Evolutionary conservation across 306 rosid species (phyloP), one percentile per base, ranked within the genome.

Genomic region (Urtica urens): DNA sequence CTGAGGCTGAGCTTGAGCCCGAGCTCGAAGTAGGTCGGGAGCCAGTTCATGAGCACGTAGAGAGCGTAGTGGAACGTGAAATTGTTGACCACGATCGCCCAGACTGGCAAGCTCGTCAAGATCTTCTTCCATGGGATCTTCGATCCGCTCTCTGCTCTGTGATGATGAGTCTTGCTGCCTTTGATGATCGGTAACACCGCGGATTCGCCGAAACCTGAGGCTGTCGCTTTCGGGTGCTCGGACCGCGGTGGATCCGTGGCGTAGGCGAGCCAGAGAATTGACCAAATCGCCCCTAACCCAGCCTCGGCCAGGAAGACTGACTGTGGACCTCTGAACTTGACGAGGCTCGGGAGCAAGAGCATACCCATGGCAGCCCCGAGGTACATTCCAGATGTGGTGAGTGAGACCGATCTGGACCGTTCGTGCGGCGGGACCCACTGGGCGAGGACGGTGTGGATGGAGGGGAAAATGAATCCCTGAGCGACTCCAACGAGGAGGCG

Each of bases 401-500:
- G 82, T 28, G 99, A 90, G 72, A 90, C 96, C 6, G 96, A 90
- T 70, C 99, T 63, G 51, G 96, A 90, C 65, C 96, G 66, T 50
- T 90, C 99, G 45, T 90, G 96, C 12, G 96, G 96, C 10, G 96
- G 99, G 44, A 90, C 99, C 99, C 99, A 90, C 58, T 82, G 99
- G 0, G 99, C 99, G 5, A 90, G 72, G 63, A 90, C 99, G 0
- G 99, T 85, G 70, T 90, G 96, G 31, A 90, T 85, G 3, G 99
- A 90, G 45, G 96, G 99, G 59, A 90, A 90, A 33, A 90, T 90
- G 35, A 90, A 90, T 0, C 99, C 99, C 51, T 90, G 99, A 0
- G 96, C 81, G 3, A 90, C 87, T 31, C 96, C 99, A 42, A 90
- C 99, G 43, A 90, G 94, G 54, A 90, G 63, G 13, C 99, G 83